Conservation (phyloP, 1,139 yeast genomes). For the Suhomyces chickasaworum region DNA sequence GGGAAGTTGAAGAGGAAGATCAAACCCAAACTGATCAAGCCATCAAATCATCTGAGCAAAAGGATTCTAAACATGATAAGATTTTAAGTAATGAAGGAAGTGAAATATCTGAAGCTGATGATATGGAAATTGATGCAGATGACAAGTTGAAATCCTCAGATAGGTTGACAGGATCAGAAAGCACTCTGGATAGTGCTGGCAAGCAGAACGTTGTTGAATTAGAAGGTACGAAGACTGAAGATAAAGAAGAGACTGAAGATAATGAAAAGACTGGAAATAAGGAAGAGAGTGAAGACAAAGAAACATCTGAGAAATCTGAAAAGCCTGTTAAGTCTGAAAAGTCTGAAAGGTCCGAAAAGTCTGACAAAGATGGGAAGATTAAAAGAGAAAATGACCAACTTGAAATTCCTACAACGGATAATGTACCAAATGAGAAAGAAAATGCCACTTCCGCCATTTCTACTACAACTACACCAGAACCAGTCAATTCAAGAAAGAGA, state of each 20-base stretch:
- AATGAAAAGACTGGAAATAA: neutral
- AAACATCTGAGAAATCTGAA: neutral
- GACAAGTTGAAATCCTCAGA: neutral
- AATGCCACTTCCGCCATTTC: too few species aligned
- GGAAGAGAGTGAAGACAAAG: too few species aligned
- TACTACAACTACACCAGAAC: constrained; percentile 7
- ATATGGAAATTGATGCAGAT: neutral
- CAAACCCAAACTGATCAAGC: too few species aligned
- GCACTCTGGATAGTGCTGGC: neutral
- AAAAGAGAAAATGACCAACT: neutral
- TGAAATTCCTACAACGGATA: neutral
- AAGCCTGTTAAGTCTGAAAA: neutral
- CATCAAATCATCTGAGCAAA: too few species aligned
- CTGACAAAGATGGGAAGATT: neutral
- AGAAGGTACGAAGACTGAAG: neutral
- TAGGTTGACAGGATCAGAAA: neutral
- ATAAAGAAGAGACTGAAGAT: neutral
- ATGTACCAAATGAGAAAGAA: neutral
- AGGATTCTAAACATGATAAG: too few species aligned
- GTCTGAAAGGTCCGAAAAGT: neutral
- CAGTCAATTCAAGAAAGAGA: constrained; percentile 19
- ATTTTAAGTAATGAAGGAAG: neutral
- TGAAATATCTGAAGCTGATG: neutral
- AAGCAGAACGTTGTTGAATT: neutral
- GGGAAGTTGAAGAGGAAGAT: too few species aligned